Percentiles rank a stretch among this genome's conserved stretches.
Conservation (phyloP, 257 asterid species). For the Oldenlandia corymbosa region DNA sequence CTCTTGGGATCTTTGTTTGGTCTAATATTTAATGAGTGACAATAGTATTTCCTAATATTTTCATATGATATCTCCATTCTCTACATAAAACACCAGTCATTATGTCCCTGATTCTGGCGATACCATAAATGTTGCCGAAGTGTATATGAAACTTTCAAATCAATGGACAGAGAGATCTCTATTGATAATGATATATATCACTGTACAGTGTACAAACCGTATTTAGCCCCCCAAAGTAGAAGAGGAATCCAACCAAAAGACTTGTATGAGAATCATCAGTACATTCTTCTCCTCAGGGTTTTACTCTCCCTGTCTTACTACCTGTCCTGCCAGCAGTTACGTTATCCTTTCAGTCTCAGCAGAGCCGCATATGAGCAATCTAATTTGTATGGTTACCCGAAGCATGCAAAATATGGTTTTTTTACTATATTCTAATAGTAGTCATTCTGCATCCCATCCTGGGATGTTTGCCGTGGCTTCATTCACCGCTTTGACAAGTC, state of each 20-base stretch:
- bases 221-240: background rate
- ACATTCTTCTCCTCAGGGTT: conserved; percentile 1
- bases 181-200: background rate
- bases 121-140: no score
- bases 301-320: background rate
- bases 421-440: background rate
- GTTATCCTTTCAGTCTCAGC: background rate
- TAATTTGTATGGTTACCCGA: background rate
- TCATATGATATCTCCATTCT: no score
- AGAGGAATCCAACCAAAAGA: background rate
- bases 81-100: no score
- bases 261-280: background rate
- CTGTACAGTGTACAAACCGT: background rate
- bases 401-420: background rate
- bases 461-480: conserved; percentile 92
- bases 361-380: background rate
- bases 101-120: no score
- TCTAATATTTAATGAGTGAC: no score
- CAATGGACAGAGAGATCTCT: background rate
- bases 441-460: conserved; percentile 55
- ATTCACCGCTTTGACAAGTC: conserved; percentile 79
- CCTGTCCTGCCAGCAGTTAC: background rate
- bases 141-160: no score
- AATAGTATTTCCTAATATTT: no score
- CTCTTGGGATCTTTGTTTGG: no score